These are phyloP conservation scores for Sapria himalayana DNA, from an alignment of 345 rosid species.

Conservation along the genomic window DNA sequence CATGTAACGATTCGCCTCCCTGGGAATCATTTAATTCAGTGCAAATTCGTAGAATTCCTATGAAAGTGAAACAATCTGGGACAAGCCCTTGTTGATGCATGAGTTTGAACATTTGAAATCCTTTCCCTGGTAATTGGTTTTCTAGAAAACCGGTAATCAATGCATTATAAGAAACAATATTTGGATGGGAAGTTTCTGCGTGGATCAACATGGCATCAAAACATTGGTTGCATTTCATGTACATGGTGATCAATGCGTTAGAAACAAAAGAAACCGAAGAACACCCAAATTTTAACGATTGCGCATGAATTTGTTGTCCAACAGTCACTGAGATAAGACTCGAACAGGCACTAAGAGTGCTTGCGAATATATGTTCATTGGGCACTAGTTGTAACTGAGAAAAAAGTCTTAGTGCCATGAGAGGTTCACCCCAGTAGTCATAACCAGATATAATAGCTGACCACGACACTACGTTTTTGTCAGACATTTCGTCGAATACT, in stretches of 20 bases:
- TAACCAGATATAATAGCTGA: slow-evolving; percentile 47
- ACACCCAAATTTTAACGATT: slow-evolving; percentile 24
- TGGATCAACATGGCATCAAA: slow-evolving; percentile 20
- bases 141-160: slow-evolving; percentile 37
- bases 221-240: slow-evolving; percentile 26
- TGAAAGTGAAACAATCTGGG: slow-evolving; percentile 32
- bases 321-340: slow-evolving; percentile 10
- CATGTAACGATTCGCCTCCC: slow-evolving; percentile 21
- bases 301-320: slow-evolving; percentile 36
- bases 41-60: slow-evolving; percentile 19
- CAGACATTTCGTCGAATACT: slow-evolving; percentile 35
- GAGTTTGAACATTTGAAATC: slow-evolving; percentile 17
- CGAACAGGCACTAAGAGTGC: slow-evolving; percentile 28
- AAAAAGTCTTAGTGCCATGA: slow-evolving; percentile 20
- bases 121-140: slow-evolving; percentile 17
- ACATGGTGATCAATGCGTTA: slow-evolving; percentile 38
- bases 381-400: slow-evolving; percentile 17
- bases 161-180: slow-evolving; percentile 34
- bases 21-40: slow-evolving; percentile 9
- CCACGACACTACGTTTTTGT: slow-evolving; percentile 39
- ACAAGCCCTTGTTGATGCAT: slow-evolving; percentile 19
- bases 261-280: slow-evolving; percentile 23
- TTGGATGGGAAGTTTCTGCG: slow-evolving; percentile 11
- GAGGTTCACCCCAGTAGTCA: slow-evolving; percentile 18
- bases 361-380: slow-evolving; percentile 29